Conservation (phyloP, 106 monocot genomes). For the Dioscorea dumetorum region DNA sequence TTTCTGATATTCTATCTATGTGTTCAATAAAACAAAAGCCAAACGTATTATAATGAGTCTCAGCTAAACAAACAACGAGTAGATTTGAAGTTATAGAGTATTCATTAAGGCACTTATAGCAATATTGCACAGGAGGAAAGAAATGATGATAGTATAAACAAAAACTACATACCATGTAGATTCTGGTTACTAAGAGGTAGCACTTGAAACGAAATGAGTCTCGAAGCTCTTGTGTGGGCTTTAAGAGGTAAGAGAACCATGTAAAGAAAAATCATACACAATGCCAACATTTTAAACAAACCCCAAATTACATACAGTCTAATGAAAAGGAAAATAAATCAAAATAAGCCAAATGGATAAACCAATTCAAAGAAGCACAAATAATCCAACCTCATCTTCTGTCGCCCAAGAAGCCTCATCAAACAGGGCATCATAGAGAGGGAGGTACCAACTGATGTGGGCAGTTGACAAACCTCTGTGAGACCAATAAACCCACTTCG, state of each 20-base stretch:
- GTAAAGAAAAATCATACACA: too few species aligned
- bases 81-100: background rate
- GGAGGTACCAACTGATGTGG: constrained; percentile 59
- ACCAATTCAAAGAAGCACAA: background rate
- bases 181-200: constrained; percentile 70
- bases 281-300: background rate
- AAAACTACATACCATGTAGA: constrained; percentile 50
- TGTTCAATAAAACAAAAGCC: too few species aligned
- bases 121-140: background rate
- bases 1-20: too few species aligned
- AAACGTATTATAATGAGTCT: background rate
- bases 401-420: constrained; percentile 91
- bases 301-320: background rate
- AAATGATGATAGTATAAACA: background rate
- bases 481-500: constrained; percentile 54
- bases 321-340: background rate
- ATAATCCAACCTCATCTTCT: constrained; percentile 79
- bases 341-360: background rate
- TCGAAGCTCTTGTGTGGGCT: constrained; percentile 75
- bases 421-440: constrained; percentile 60
- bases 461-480: constrained; percentile 70
- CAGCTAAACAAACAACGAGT: constrained; percentile 1
- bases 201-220: constrained; percentile 80
- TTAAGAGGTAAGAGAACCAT: background rate
- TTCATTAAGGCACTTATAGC: too few species aligned